Evolutionary conservation across 805 yeast genomes (phyloP).

Genomic region (Candida michaelii): DNA sequence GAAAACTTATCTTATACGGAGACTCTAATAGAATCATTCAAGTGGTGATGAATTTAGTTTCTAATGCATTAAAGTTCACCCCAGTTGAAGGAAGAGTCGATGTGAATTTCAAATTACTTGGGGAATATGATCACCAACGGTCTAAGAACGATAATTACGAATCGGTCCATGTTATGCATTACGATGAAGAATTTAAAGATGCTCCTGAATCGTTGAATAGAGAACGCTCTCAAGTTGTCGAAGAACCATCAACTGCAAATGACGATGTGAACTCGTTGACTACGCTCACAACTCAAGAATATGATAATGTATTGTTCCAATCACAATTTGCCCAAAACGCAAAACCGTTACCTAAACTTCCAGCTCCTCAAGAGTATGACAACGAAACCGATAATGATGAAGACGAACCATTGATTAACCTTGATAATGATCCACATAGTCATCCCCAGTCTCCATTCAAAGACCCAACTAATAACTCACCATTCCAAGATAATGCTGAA

Average conservation of each 20-base stretch:
- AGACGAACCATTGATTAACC: neutral
- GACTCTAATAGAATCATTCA: conserved; percentile 90
- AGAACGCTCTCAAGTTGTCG: neutral
- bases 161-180: conserved; percentile 43
- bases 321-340: conserved; percentile 30
- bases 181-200: conserved; percentile 13
- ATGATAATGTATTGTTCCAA: conserved; percentile 36
- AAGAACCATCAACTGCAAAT: neutral
- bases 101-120: conserved; percentile 61
- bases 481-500: conserved; percentile 2
- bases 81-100: conserved; percentile 83
- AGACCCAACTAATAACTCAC: neutral
- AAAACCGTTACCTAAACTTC: conserved; percentile 20
- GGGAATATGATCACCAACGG: conserved; percentile 62
- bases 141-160: conserved; percentile 43
- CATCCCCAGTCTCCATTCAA: neutral
- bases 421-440: neutral
- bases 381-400: conserved; percentile 2
- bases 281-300: conserved; percentile 39
- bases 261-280: conserved; percentile 28
- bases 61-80: conserved; percentile 89
- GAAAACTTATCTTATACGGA: conserved; percentile 72
- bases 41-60: conserved; percentile 87
- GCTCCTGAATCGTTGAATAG: neutral
- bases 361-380: neutral